Conservation (phyloP, 139 green algal species). For the Ettlia oleoabundans region DNA sequence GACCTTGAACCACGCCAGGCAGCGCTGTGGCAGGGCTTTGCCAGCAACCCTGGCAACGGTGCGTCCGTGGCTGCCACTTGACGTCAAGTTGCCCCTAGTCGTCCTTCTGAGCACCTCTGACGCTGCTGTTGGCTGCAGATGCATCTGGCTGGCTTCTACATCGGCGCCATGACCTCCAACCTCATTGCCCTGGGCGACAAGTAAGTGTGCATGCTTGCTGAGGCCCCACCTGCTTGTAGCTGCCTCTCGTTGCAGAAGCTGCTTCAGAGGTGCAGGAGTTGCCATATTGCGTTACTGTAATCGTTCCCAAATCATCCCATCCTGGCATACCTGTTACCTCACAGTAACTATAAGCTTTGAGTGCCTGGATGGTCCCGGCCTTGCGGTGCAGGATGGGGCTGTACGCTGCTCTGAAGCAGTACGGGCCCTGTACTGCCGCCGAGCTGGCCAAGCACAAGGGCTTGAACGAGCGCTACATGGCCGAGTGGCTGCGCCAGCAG, state of each 20-base stretch:
- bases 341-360: too few species aligned
- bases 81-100: background rate
- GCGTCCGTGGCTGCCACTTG: background rate
- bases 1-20: too few species aligned
- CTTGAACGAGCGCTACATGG: conserved; percentile 32
- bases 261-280: too few species aligned
- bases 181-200: conserved; percentile 14
- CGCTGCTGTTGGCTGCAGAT: background rate
- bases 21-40: background rate
- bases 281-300: too few species aligned
- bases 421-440: conserved; percentile 23
- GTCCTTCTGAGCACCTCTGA: background rate
- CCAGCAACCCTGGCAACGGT: background rate
- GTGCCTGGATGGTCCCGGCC: too few species aligned
- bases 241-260: background rate
- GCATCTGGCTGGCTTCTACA: background rate
- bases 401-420: conserved; percentile 23
- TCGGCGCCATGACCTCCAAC: conserved; percentile 22
- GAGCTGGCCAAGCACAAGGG: conserved; percentile 3
- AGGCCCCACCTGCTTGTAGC: background rate
- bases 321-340: too few species aligned
- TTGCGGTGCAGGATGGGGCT: conserved; percentile 24
- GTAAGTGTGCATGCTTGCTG: too few species aligned
- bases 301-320: too few species aligned
- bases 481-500: conserved; percentile 44